Base-by-base conservation (phyloP, 441 rosid genomes). In the Erysimum cheiri region DNA sequence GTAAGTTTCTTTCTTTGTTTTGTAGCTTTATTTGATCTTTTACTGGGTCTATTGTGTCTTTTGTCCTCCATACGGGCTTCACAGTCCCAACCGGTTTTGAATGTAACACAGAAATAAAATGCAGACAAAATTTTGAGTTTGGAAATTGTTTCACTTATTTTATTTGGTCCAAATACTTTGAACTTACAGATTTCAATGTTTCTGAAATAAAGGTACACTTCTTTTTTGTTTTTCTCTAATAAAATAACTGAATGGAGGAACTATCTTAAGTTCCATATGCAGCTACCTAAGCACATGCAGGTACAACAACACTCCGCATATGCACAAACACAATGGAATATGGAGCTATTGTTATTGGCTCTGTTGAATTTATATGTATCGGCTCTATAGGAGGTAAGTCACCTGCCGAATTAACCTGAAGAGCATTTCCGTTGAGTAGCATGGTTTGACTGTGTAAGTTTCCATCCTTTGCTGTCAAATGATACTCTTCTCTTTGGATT, bases 381-480 rank as follows among this genome's bases (percentile, higher is more conserved):
- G 98, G 97, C 63, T 86, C 81, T 49, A 90, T 53, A 5, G 80
- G 54, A 60, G 97, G 99, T 58, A 92, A 84, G 66, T 81, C 84
- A 49, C 98, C 97, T 2, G 74, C 32, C n/a, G 90, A 74, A 73
- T 64, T 76, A 77, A 95, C 88, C 24, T 78, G 76, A 60, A 95
- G 76, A 64, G 67, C 60, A 9, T 90, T 78, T 52, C 96, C 94
- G 39, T 92, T 95, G 6, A 92, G 97, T 62, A 87, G 81, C 90
- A 95, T 79, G 24, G 67, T 83, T 80, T 75, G 98, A 86, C 96
- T 90, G 33, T 90, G 98, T 76, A 92, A 69, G 64, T 95, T 55
- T 54, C 96, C 92, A 53, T 92, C 91, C 64, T 89, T 77, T 11
- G 95, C 83, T 37, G 87, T 88, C 48, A 95, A 81, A 81, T 89